A percentile compares a stretch with the other conserved stretches of the same genome.
Conservation (phyloP, 768 basidiomycete species). For the Kwoniella dejecticola region DNA sequence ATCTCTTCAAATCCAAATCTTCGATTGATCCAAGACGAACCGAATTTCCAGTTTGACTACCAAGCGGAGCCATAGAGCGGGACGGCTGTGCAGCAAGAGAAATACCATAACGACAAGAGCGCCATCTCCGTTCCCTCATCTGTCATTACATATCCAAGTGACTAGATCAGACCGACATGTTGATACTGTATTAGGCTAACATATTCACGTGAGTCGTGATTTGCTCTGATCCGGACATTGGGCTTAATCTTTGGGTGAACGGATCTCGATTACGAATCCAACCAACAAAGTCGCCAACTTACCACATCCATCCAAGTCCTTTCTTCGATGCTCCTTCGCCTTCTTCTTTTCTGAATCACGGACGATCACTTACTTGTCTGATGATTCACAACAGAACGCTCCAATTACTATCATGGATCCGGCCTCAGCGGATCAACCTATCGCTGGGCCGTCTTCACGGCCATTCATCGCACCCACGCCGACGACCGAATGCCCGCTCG, state of each 20-base stretch:
- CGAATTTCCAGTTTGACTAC: background rate
- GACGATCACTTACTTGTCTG: too few species aligned
- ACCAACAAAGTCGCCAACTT: slow-evolving; percentile 1
- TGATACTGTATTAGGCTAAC: too few species aligned
- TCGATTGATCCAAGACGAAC: too few species aligned
- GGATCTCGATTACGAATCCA: slow-evolving; percentile 10
- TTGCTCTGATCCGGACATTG: background rate
- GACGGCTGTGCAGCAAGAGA: background rate
- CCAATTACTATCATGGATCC: slow-evolving; percentile 9
- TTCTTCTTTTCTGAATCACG: too few species aligned
- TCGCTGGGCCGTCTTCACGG: slow-evolving; percentile 27
- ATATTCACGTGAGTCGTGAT: background rate
- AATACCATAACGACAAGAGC: background rate
- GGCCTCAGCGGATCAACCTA: slow-evolving; percentile 14
- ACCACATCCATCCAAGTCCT: background rate
- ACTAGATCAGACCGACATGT: too few species aligned
- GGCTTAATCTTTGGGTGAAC: background rate
- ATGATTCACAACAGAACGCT: background rate
- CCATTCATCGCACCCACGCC: slow-evolving; percentile 9
- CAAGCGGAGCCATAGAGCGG: slow-evolving; percentile 1
- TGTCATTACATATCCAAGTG: too few species aligned
- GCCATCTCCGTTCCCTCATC: too few species aligned
- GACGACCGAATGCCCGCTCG: background rate
- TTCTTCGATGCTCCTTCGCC: background rate
- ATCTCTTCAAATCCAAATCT: background rate